Conservation (phyloP, 1,139 yeast genomes). For the Magnusiomyces suaveolens region DNA sequence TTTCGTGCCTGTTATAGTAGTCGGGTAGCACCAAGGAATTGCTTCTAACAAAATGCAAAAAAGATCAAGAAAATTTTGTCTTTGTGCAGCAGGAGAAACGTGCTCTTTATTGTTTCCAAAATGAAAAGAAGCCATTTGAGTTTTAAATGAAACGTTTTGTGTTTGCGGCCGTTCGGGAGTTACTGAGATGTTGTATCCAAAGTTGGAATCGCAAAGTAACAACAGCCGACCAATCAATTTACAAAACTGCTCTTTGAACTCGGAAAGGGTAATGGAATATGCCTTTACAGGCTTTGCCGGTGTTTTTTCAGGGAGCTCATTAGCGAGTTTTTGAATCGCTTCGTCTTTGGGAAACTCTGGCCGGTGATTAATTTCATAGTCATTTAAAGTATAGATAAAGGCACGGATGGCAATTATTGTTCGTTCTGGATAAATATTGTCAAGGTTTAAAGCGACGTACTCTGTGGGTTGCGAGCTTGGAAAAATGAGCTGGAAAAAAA, state of each 20-base stretch:
- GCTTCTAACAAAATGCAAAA: constrained; percentile 63
- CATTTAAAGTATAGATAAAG: constrained; percentile 60
- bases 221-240: constrained; percentile 51
- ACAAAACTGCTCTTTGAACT: constrained; percentile 36
- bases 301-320: constrained; percentile 7
- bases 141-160: constrained; percentile 17
- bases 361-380: constrained; percentile 44
- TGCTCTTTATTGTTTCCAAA: constrained; percentile 34
- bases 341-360: constrained; percentile 62
- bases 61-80: constrained; percentile 43
- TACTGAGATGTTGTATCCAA: constrained; percentile 23
- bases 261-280: constrained; percentile 12
- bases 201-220: constrained; percentile 45
- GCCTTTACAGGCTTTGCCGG: constrained; percentile 1
- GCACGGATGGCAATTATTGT: constrained; percentile 60
- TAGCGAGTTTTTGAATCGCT: constrained; percentile 12
- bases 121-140: constrained; percentile 40
- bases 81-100: constrained; percentile 14
- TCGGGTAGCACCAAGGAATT: constrained; percentile 56
- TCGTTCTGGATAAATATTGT: constrained; percentile 58
- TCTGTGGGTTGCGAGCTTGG: constrained; percentile 44
- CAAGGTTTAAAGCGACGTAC: constrained; percentile 41
- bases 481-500: constrained; percentile 46
- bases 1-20: constrained; percentile 46
- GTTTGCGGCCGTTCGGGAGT: constrained; percentile 19